Conservation (phyloP, 129 eudicot genomes). For the Dittrichia graveolens region DNA sequence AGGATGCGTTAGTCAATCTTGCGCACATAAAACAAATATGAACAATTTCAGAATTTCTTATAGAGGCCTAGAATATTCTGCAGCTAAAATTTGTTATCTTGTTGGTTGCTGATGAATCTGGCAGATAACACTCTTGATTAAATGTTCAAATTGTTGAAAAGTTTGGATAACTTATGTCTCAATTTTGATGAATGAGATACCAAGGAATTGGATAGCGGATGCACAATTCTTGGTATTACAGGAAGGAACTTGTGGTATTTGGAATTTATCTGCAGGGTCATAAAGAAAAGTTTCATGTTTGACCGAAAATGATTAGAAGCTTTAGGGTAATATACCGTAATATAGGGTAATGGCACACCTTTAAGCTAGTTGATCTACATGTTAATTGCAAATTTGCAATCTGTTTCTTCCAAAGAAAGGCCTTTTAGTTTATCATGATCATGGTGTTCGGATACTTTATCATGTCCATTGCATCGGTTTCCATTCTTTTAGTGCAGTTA, state of each 20-base stretch:
- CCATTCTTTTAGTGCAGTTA: neutral
- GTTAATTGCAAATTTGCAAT: neutral
- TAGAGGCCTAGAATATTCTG: neutral
- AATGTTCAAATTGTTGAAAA: neutral
- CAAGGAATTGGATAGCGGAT: neutral
- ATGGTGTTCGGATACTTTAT: neutral
- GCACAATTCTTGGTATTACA: neutral
- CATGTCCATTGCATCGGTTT: neutral
- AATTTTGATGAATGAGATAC: neutral
- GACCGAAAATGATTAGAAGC: conserved; percentile 1
- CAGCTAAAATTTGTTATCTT: neutral
- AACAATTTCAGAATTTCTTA: neutral
- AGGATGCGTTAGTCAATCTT: neutral
- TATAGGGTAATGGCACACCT: neutral
- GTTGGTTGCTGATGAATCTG: conserved; percentile 12
- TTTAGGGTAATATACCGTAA: neutral
- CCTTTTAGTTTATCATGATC: neutral
- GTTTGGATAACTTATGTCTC: neutral
- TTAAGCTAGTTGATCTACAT: neutral
- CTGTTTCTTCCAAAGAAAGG: neutral
- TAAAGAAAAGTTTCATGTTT: neutral
- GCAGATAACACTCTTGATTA: neutral
- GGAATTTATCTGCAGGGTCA: neutral
- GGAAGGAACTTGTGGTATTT: neutral
- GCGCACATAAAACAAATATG: neutral